Conservation (phyloP, 2,329 filamentous ascomycete genomes). For the Pleomassaria siparia region DNA sequence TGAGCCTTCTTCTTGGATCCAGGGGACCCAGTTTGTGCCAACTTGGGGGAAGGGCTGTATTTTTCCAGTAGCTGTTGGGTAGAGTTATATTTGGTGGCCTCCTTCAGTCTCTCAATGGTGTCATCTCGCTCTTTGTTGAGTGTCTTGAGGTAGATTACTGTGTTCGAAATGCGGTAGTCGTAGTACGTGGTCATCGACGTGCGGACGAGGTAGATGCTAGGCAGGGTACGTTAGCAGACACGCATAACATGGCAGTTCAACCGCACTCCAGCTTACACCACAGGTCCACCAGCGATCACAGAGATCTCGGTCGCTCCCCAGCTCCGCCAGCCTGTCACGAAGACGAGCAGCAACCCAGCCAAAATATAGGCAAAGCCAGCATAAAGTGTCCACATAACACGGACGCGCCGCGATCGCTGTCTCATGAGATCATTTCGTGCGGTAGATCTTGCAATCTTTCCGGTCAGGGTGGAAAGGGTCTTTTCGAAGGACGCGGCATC, state of each 20-base stretch:
- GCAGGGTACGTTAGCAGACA: neutral
- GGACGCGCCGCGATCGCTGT: conserved; percentile 72
- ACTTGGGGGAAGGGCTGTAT: conserved; percentile 67
- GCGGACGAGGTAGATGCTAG: conserved; percentile 78
- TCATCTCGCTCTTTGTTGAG: conserved; percentile 77
- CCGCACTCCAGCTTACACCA: conserved; percentile 61
- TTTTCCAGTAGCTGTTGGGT: conserved; percentile 92
- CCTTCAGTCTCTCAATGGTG: conserved; percentile 93
- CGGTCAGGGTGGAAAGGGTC: conserved; percentile 76
- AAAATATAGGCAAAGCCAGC: conserved; percentile 88
- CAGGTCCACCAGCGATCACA: conserved; percentile 74
- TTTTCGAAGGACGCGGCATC: conserved; percentile 94
- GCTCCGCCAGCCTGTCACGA: conserved; percentile 82
- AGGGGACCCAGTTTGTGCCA: conserved; percentile 43
- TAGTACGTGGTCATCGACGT: conserved; percentile 69
- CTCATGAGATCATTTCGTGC: conserved; percentile 73
- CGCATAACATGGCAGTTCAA: neutral
- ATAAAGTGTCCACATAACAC: conserved; percentile 87
- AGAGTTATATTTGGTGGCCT: conserved; percentile 92
- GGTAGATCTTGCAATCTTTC: conserved; percentile 77
- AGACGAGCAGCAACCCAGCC: conserved; percentile 74
- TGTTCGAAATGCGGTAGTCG: conserved; percentile 74
- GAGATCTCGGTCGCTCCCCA: conserved; percentile 78
- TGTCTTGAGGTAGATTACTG: conserved; percentile 69
- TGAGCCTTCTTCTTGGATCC: conserved; percentile 31